Conservation (phyloP, 768 basidiomycete species). For the Collybiopsis luxurians region DNA sequence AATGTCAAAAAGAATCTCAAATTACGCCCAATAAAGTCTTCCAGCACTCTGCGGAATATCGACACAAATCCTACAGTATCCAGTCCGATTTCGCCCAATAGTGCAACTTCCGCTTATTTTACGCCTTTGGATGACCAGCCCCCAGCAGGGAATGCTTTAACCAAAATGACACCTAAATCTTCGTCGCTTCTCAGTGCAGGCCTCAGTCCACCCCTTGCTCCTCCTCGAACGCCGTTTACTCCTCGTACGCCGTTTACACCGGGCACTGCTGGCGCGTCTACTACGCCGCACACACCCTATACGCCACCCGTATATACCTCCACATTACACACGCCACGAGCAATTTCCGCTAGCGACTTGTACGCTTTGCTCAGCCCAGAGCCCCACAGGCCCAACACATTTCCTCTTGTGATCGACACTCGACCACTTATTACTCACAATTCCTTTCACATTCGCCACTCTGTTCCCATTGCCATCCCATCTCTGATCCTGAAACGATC, state of each 20-base stretch:
- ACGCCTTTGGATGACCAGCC: slow-evolving; percentile 9
- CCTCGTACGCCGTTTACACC: slow-evolving; percentile 11
- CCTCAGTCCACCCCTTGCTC: slow-evolving; percentile 18
- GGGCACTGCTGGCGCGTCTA: neutral
- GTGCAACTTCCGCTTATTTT: slow-evolving; percentile 13
- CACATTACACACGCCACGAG: slow-evolving; percentile 14
- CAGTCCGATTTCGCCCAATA: slow-evolving; percentile 8
- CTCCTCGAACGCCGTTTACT: slow-evolving; percentile 1
- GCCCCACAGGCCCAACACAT: neutral
- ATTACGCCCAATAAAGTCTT: slow-evolving; percentile 71
- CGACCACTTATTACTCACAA: slow-evolving; percentile 68
- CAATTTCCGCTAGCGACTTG: slow-evolving; percentile 46
- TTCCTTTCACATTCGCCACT: slow-evolving; percentile 60
- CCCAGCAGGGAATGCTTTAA: neutral
- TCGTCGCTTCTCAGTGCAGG: neutral
- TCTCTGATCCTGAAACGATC: slow-evolving; percentile 88
- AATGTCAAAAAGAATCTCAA: slow-evolving; percentile 77
- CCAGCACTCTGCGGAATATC: slow-evolving; percentile 48
- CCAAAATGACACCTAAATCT: neutral
- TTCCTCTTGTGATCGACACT: slow-evolving; percentile 79
- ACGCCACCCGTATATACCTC: slow-evolving; percentile 18
- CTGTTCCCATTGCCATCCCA: slow-evolving; percentile 85
- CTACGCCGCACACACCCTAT: slow-evolving; percentile 5
- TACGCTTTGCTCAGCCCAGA: slow-evolving; percentile 37
- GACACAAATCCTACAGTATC: slow-evolving; percentile 18